Evolutionary conservation across 148 eudicot genomes (phyloP).

Genomic region (Fagopyrum tataricum): DNA sequence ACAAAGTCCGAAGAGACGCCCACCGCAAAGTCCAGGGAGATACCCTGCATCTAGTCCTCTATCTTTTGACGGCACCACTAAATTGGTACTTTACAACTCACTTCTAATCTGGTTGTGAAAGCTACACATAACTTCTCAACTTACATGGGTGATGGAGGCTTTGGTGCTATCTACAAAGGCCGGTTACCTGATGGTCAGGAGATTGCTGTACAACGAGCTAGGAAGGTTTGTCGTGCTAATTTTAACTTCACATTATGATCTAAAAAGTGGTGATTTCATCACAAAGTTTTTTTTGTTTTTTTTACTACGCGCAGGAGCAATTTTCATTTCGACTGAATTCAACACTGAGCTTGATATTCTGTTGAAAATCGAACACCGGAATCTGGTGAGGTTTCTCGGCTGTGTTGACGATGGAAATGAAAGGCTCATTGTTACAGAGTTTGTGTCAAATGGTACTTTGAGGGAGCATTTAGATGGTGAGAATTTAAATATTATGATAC

Average conservation of each 20-base stretch:
- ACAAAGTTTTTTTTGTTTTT: not conserved
- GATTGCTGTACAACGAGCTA: conserved; percentile 88
- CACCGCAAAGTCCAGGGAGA: not conserved
- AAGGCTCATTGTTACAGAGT: conserved; percentile 84
- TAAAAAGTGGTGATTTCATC: not conserved
- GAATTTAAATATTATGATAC: conserved; percentile 11
- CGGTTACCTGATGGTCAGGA: conserved; percentile 63
- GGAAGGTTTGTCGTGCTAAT: conserved; percentile 44
- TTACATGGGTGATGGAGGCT: conserved; percentile 87
- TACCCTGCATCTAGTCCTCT: conserved; percentile 37
- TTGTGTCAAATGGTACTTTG: conserved; percentile 84
- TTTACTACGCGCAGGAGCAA: conserved; percentile 44
- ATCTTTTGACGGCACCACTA: conserved; percentile 55
- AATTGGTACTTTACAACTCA: conserved; percentile 73
- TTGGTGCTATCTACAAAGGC: conserved; percentile 90
- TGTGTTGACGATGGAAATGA: conserved; percentile 78
- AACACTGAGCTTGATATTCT: conserved; percentile 80
- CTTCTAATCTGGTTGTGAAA: conserved; percentile 45
- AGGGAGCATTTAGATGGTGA: conserved; percentile 98
- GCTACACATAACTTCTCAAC: conserved; percentile 79
- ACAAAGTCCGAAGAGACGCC: conserved; percentile 31
- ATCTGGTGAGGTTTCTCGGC: conserved; percentile 82
- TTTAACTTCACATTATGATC: not conserved
- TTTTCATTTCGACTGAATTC: conserved; percentile 64
- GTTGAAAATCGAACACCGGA: conserved; percentile 83